phyloP scores from a whole-genome alignment of 768 basidiomycete species.

The Pisolithus microcarpus region DNA sequence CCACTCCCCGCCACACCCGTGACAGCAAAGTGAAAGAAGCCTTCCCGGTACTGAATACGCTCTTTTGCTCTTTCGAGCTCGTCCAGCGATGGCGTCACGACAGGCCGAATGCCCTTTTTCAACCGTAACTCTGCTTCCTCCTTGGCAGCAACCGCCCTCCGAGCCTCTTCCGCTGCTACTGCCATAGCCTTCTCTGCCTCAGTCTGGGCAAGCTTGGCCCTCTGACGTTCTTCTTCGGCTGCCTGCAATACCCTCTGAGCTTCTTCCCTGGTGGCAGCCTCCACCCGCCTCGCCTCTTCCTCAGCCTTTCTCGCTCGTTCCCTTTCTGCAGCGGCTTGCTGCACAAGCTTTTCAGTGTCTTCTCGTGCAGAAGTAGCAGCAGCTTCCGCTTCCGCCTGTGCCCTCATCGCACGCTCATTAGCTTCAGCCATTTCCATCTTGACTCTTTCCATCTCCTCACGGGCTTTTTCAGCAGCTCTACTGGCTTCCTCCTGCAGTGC shows the following conservation, averaged over 20 bases:
- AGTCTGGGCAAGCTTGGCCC: constrained; percentile 11
- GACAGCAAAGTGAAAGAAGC: constrained; percentile 24
- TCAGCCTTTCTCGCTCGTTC: neutral
- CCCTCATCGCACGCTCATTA: neutral
- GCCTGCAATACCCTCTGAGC: neutral
- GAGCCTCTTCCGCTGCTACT: constrained; percentile 12
- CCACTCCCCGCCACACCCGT: constrained; percentile 25
- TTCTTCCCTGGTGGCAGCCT: neutral
- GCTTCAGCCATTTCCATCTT: neutral
- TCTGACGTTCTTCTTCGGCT: constrained; percentile 15
- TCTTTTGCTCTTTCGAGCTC: constrained; percentile 21
- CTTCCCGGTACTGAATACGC: constrained; percentile 22
- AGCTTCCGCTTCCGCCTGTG: neutral
- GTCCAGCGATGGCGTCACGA: constrained; percentile 22
- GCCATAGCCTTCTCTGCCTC: constrained; percentile 10
- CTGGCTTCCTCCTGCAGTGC: no score
- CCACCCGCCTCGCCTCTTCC: neutral
- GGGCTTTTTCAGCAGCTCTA: neutral
- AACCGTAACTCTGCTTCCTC: constrained; percentile 16
- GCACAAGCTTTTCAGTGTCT: neutral
- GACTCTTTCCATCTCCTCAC: neutral
- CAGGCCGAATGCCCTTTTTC: constrained; percentile 23
- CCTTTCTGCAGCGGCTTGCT: neutral
- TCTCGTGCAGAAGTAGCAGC: neutral
- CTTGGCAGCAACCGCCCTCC: constrained; percentile 12